Conservation (phyloP, 495 filamentous ascomycete genomes). For the Penicillium canariense region DNA sequence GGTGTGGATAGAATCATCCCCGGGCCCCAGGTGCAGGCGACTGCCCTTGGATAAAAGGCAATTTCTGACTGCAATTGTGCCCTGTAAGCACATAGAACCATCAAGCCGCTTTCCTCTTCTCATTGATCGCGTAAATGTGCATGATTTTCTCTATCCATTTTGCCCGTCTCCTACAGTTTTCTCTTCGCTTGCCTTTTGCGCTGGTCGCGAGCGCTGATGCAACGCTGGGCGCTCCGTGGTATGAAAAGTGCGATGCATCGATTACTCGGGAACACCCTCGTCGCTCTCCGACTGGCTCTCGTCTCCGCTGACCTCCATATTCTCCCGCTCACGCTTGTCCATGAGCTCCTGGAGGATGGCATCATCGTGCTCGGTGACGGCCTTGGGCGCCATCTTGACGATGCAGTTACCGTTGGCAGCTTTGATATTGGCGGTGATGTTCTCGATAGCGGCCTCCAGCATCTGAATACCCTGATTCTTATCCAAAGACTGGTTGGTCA, state of each 20-base stretch:
- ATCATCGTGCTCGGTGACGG: constrained; percentile 97
- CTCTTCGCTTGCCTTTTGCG: constrained; percentile 13
- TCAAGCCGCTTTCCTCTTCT: constrained; percentile 29
- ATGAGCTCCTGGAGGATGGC: constrained; percentile 94
- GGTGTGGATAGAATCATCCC: constrained; percentile 18
- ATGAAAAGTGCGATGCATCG: constrained; percentile 5
- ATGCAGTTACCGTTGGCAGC: constrained; percentile 71
- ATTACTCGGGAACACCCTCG: constrained; percentile 58
- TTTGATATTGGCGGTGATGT: constrained; percentile 74
- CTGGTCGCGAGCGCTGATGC: constrained; percentile 21
- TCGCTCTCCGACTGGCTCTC: constrained; percentile 92
- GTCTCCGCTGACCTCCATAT: constrained; percentile 93
- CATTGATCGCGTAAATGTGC: constrained; percentile 42
- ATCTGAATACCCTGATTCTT: constrained; percentile 80
- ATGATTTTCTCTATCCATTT: constrained; percentile 42
- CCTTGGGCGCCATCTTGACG: constrained; percentile 97
- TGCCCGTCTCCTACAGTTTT: constrained; percentile 12
- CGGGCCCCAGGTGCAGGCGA: constrained; percentile 26
- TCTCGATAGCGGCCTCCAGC: constrained; percentile 82
- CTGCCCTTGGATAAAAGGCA: constrained; percentile 24
- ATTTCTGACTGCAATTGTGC: constrained; percentile 33
- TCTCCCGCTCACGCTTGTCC: constrained; percentile 98
- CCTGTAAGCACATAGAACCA: constrained; percentile 35
- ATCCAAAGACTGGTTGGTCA: constrained; percentile 91
- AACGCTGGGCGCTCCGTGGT: constrained; percentile 16